phyloP scores from a whole-genome alignment of 2,329 filamentous ascomycete genomes.

The Ampelomyces quisqualis region DNA sequence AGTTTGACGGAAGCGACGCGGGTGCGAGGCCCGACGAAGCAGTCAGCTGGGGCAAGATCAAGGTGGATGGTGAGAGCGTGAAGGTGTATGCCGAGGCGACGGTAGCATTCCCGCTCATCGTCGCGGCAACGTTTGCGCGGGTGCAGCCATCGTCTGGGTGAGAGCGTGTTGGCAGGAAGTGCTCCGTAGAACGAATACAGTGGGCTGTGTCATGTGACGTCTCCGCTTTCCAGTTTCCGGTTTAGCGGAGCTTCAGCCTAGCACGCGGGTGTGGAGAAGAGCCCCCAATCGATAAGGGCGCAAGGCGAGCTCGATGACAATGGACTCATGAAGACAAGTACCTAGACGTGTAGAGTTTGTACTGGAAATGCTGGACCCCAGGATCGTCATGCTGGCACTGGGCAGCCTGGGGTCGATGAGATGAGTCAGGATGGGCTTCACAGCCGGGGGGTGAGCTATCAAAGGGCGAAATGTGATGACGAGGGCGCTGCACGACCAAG shows the following conservation, averaged over 20 bases:
- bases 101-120: slow-evolving; percentile 66
- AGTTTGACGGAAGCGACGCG: slow-evolving; percentile 96
- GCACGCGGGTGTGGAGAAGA: slow-evolving; percentile 14
- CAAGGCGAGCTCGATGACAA: slow-evolving; percentile 5
- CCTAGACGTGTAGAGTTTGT: too few species aligned
- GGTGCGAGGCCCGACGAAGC: slow-evolving; percentile 94
- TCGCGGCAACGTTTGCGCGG: slow-evolving; percentile 65
- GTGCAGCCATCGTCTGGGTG: slow-evolving; percentile 2
- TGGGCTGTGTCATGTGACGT: too few species aligned
- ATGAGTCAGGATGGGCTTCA: slow-evolving; percentile 11
- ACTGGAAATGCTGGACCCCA: too few species aligned
- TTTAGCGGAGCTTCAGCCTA: slow-evolving; percentile 24
- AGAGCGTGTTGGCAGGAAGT: not conserved
- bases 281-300: slow-evolving; percentile 20
- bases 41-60: slow-evolving; percentile 98
- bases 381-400: too few species aligned
- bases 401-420: slow-evolving; percentile 12
- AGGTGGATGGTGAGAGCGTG: slow-evolving; percentile 79
- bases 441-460: not conserved
- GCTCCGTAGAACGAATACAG: not conserved
- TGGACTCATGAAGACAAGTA: too few species aligned
- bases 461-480: slow-evolving; percentile 16
- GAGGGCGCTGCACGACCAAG: slow-evolving; percentile 8
- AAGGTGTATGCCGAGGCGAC: slow-evolving; percentile 76
- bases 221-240: slow-evolving; percentile 16